Percentiles rank a stretch among this genome's conserved stretches.
These are phyloP conservation scores for Heteromeles arbutifolia DNA, from an alignment of 306 rosid genomes.

Conservation along the genomic window DNA sequence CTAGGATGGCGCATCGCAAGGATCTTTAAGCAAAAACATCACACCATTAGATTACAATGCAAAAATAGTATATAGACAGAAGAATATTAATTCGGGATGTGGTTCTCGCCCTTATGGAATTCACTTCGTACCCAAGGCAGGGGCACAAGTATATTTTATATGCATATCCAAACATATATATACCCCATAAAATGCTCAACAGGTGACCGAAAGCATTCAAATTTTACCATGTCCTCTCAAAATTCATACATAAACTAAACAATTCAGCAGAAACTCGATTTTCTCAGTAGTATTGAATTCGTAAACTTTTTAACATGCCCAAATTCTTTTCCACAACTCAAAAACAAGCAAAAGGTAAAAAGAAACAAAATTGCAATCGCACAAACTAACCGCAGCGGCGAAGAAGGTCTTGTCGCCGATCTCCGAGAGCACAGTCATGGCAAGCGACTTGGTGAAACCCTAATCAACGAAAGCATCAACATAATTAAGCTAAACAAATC, in stretches of 20 bases:
- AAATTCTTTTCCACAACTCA: neutral
- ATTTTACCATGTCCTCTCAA: neutral
- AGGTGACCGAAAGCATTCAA: neutral
- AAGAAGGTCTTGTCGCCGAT: conserved; percentile 97
- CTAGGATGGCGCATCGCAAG: conserved; percentile 96
- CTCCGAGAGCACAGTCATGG: conserved; percentile 94
- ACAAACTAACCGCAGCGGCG: conserved; percentile 83
- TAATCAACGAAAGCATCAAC: neutral
- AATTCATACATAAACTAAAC: too few relatives aligned
- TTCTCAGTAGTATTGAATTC: neutral
- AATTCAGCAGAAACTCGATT: neutral
- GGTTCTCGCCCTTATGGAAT: neutral
- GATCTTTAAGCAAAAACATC: conserved; percentile 45
- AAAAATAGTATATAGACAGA: neutral
- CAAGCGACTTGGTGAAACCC: conserved; percentile 95
- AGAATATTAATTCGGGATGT: neutral
- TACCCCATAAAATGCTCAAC: neutral
- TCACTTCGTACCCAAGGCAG: neutral
- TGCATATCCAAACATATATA: neutral
- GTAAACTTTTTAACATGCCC: neutral
- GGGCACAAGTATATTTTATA: neutral
- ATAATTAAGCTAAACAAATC: neutral
- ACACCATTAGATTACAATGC: conserved; percentile 15
- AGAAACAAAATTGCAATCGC: neutral
- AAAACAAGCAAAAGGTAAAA: neutral